Evolutionary conservation across 1,284 basidiomycete genomes (phyloP).

Genomic region (Caloboletus firmus): DNA sequence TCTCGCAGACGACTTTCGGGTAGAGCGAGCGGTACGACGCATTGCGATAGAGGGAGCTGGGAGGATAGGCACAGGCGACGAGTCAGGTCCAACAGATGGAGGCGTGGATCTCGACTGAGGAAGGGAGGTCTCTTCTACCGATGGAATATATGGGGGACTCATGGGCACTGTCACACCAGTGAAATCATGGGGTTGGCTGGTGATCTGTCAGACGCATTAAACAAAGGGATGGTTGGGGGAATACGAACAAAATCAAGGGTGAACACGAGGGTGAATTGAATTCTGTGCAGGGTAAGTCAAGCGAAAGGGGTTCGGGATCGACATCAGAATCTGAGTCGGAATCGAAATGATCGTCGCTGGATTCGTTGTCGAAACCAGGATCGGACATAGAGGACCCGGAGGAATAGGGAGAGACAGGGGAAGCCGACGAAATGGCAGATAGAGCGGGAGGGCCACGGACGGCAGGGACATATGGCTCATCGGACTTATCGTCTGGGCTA

Average conservation of each 20-base stretch:
- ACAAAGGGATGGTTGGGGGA: not conserved
- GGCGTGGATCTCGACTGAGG: constrained; percentile 2
- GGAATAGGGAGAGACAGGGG: constrained; percentile 23
- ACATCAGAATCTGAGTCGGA: constrained; percentile 33
- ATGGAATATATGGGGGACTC: constrained; percentile 19
- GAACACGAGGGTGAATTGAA: constrained; percentile 11
- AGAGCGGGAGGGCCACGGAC: constrained; percentile 24
- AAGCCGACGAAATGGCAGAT: constrained; percentile 31
- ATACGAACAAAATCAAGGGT: constrained; percentile 29
- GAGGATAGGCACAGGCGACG: not conserved
- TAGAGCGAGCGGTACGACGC: constrained; percentile 15
- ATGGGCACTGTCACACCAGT: not conserved
- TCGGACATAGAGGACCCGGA: constrained; percentile 24
- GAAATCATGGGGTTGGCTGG: constrained; percentile 23
- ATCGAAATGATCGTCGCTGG: constrained; percentile 24
- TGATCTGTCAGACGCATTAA: constrained; percentile 16
- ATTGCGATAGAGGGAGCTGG: constrained; percentile 1
- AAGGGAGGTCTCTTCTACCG: constrained; percentile 3
- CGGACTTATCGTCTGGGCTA: constrained; percentile 35
- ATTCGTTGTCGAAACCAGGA: constrained; percentile 23
- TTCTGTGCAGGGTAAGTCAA: constrained; percentile 15
- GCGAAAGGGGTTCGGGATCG: constrained; percentile 23
- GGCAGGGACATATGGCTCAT: constrained; percentile 27
- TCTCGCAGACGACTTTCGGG: constrained; percentile 8
- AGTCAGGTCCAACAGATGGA: not conserved